phyloP scores from a whole-genome alignment of 345 rosid species.

The Stellera chamaejasme region DNA sequence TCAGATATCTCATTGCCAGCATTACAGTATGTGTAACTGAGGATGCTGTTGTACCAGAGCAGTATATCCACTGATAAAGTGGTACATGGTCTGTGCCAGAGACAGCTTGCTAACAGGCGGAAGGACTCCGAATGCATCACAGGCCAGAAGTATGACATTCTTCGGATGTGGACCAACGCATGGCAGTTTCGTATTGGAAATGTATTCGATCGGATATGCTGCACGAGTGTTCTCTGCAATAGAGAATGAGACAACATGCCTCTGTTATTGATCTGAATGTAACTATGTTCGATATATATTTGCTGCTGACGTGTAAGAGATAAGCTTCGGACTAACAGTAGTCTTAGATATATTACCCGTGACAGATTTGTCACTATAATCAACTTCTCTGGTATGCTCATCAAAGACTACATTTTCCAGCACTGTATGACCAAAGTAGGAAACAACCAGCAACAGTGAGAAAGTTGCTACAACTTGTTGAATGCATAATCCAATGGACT shows the following conservation, averaged over 20 bases:
- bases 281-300: too few relatives aligned
- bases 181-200: conserved; percentile 86
- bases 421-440: conserved; percentile 28
- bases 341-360: conserved; percentile 41
- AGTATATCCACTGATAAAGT: conserved; percentile 96
- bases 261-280: too few relatives aligned
- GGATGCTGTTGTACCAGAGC: conserved; percentile 49
- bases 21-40: neutral
- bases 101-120: conserved; percentile 97
- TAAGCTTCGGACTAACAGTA: too few relatives aligned
- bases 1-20: neutral
- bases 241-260: neutral
- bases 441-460: neutral
- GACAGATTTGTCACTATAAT: conserved; percentile 76
- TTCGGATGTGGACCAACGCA: conserved; percentile 90
- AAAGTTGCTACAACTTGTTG: neutral
- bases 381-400: conserved; percentile 86
- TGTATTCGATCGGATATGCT: conserved; percentile 86
- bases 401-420: conserved; percentile 95
- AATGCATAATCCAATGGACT: neutral
- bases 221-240: conserved; percentile 91
- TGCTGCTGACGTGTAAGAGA: too few relatives aligned
- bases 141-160: conserved; percentile 89
- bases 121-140: conserved; percentile 96
- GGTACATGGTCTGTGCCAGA: conserved; percentile 95